phyloP scores from a whole-genome alignment of 192 early-diverging fungal species.

The Coemansia sp. region DNA sequence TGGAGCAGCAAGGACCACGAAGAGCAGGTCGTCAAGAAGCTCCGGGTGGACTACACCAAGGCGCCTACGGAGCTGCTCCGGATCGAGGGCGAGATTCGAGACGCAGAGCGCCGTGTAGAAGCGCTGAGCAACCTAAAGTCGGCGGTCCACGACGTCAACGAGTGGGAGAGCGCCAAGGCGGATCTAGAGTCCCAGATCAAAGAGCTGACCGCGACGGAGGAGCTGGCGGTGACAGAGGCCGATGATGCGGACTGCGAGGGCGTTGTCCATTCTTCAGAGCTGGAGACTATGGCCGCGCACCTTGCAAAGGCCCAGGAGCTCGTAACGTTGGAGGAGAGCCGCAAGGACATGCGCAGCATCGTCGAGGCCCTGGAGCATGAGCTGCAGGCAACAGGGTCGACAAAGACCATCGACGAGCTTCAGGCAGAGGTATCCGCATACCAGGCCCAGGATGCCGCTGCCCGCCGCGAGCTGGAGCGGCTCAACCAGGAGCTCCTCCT shows the following conservation, averaged over 20 bases:
- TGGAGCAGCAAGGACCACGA: conserved; percentile 57
- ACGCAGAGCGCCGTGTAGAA: conserved; percentile 16
- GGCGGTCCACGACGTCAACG: conserved; percentile 30
- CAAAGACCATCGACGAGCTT: conserved; percentile 61
- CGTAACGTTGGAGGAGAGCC: conserved; percentile 29
- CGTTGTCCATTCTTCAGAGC: conserved; percentile 3
- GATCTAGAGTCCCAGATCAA: conserved; percentile 45
- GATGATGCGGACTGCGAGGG: conserved; percentile 19
- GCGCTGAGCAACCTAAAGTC: conserved; percentile 18
- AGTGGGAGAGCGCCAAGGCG: conserved; percentile 15
- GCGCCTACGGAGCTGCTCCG: conserved; percentile 36
- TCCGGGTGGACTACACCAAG: conserved; percentile 36
- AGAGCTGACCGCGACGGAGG: conserved; percentile 33
- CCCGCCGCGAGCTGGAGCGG: conserved; percentile 54
- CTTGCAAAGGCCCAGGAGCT: conserved; percentile 22
- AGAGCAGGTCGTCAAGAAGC: conserved; percentile 25
- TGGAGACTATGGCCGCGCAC: conserved; percentile 13
- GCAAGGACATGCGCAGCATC: conserved; percentile 36
- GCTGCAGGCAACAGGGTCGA: conserved; percentile 53
- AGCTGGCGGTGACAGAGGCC: conserved; percentile 16
- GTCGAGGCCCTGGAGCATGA: conserved; percentile 51
- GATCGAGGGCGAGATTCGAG: conserved; percentile 25
- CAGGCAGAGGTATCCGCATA: conserved; percentile 54
- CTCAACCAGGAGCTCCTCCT: conserved; percentile 47
- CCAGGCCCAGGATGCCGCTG: conserved; percentile 24